phyloP scores from a whole-genome alignment of 257 asterid species.

The Ajuga chamaepitys region DNA sequence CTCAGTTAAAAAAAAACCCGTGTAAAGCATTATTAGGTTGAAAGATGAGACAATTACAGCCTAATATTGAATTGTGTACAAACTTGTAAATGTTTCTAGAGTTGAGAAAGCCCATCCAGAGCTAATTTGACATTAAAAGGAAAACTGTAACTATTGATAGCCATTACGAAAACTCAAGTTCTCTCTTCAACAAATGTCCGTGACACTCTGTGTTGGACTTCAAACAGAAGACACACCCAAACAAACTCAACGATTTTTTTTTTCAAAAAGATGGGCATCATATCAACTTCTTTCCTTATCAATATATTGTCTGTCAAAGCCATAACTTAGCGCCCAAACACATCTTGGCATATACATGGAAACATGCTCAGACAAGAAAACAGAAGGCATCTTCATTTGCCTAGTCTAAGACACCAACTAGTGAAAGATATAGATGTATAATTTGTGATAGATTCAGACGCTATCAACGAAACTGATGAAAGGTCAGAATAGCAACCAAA shows the following conservation, averaged over 20 bases:
- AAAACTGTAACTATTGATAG: background rate
- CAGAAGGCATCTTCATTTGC: background rate
- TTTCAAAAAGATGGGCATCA: background rate
- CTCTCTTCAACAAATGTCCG: background rate
- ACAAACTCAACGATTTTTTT: background rate
- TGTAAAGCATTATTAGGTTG: background rate
- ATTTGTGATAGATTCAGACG: background rate
- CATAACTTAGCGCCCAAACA: background rate
- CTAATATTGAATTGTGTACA: background rate
- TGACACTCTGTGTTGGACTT: background rate
- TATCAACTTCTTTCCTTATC: background rate
- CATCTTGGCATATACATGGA: too few relatives aligned
- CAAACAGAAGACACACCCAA: background rate
- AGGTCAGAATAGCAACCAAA: background rate
- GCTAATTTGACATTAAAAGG: background rate
- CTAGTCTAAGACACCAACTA: background rate
- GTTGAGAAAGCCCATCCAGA: background rate
- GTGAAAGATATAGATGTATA: background rate
- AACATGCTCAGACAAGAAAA: too few relatives aligned
- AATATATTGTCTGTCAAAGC: background rate
- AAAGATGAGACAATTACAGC: background rate
- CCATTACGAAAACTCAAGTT: background rate
- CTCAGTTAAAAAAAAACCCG: conserved; percentile 1
- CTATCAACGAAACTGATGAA: background rate
- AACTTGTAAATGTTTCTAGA: background rate